These are phyloP conservation scores for Phialophora expanda DNA, from an alignment of 2,329 filamentous ascomycete species.

Conservation along the genomic window DNA sequence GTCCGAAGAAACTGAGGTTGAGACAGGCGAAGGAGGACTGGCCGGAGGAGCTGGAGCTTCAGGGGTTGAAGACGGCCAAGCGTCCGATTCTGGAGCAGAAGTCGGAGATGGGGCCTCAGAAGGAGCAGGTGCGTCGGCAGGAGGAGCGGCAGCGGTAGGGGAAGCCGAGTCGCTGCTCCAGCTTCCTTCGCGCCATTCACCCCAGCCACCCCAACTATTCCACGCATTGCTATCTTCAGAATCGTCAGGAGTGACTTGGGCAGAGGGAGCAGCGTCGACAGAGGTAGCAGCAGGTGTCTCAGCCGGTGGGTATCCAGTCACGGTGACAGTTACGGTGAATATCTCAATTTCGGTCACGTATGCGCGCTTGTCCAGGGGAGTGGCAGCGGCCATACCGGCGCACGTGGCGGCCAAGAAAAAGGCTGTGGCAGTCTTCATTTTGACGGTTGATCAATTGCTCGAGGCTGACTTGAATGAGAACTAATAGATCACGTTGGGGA, in stretches of 20 bases:
- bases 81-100: constrained; percentile 14
- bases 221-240: constrained; percentile 19
- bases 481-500: constrained; percentile 32
- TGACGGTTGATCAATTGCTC: constrained; percentile 25
- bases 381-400: constrained; percentile 45
- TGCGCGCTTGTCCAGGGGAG: constrained; percentile 45
- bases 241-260: constrained; percentile 7
- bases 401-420: constrained; percentile 46
- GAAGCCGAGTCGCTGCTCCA: constrained; percentile 14
- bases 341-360: constrained; percentile 42
- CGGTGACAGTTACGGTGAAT: constrained; percentile 47
- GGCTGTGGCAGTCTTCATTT: constrained; percentile 29
- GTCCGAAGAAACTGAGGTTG: constrained; percentile 40
- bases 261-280: neutral
- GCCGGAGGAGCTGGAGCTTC: constrained; percentile 19
- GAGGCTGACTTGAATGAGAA: neutral
- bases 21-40: constrained; percentile 16
- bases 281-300: constrained; percentile 16
- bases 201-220: constrained; percentile 13
- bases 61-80: constrained; percentile 13
- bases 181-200: constrained; percentile 9
- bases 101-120: constrained; percentile 17
- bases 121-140: constrained; percentile 26
- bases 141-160: constrained; percentile 33
- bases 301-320: constrained; percentile 39